Evolutionary conservation across 1,284 basidiomycete genomes (phyloP).

Genomic region (Pseudomicrostroma phylloplanum): DNA sequence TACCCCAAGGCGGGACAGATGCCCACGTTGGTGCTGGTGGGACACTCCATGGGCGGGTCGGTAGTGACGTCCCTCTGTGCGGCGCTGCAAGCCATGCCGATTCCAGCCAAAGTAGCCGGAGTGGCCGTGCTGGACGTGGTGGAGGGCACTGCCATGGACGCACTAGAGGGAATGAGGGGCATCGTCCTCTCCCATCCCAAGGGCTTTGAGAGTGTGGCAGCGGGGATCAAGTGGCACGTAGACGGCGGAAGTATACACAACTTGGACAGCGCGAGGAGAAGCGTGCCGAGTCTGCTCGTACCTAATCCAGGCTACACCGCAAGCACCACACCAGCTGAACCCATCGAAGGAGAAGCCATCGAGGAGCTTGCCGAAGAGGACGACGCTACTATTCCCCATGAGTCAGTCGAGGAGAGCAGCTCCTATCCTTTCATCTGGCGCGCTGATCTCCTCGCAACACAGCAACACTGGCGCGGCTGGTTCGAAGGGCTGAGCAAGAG

Average conservation of each 20-base stretch:
- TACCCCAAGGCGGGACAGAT: conserved; percentile 23
- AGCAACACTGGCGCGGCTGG: conserved; percentile 90
- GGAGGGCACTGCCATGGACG: conserved; percentile 91
- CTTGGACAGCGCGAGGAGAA: conserved; percentile 40
- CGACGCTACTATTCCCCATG: background rate
- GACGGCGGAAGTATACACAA: conserved; percentile 43
- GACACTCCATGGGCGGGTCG: conserved; percentile 52
- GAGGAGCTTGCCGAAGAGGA: conserved; percentile 19
- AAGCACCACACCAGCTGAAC: background rate
- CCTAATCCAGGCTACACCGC: conserved; percentile 18
- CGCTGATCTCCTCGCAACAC: conserved; percentile 74
- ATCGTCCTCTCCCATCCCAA: conserved; percentile 79
- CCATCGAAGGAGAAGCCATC: conserved; percentile 12
- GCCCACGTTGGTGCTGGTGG: conserved; percentile 38
- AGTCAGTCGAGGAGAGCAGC: background rate
- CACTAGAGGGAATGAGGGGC: conserved; percentile 79
- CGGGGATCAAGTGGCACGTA: conserved; percentile 91
- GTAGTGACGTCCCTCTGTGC: conserved; percentile 34
- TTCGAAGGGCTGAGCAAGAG: conserved; percentile 72
- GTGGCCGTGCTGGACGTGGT: conserved; percentile 90
- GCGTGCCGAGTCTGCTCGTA: conserved; percentile 39
- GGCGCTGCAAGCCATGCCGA: conserved; percentile 13
- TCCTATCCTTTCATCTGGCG: conserved; percentile 61
- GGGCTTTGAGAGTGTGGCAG: conserved; percentile 72
- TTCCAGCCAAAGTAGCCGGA: conserved; percentile 59